Evolutionary conservation across 108 stramenopile species (phyloP), one percentile per base, ranked within the genome.

Genomic region (Stephanodiscus minutulus): DNA sequence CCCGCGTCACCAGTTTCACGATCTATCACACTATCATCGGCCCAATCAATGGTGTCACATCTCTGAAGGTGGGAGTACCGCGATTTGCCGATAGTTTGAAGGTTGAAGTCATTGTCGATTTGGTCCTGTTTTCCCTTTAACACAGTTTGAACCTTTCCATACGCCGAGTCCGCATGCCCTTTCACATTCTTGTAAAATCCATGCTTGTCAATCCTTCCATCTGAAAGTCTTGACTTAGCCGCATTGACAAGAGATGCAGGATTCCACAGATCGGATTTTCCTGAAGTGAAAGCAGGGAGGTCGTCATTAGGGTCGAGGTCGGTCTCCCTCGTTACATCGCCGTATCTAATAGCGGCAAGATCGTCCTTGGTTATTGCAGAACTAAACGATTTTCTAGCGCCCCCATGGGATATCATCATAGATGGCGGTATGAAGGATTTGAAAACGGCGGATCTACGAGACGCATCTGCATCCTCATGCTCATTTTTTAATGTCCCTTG

Each of bases 11-110:
- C 36, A 12, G 4, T 39, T 21, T 60, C 39, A 21, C 35, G 36
- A 28, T 21, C 36, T 60, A 22, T 48, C 17, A 66, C 36, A 41
- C 64, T 77, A 36, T 77, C 76, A 70, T 77, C 76, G 57, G 54
- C 76, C 76, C 76, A 77, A 43, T 66, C 64, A 46, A 77, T 70
- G 44, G 46, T 70, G 18, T 70, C 68, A 48, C 43, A 11, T 75
- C 37, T 25, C 36, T 13, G 13, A 4, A 37, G 18, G 17, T 1
- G 39, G 41, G 20, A 24, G 11, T 75, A 33, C 25, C 25, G 31
- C 43, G 57, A 49, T 68, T 68, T 68, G 7, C 67, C 67, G n/a
- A 74, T 64, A 25, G 36, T 61, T 18, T 73, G 48, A 64, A 75
- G 66, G 22, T 75, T 75, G 58, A 59, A 75, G 49, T 75, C 49